Conservation (phyloP, 1,284 basidiomycete genomes). For the Rhodotorula mucilaginosa region DNA sequence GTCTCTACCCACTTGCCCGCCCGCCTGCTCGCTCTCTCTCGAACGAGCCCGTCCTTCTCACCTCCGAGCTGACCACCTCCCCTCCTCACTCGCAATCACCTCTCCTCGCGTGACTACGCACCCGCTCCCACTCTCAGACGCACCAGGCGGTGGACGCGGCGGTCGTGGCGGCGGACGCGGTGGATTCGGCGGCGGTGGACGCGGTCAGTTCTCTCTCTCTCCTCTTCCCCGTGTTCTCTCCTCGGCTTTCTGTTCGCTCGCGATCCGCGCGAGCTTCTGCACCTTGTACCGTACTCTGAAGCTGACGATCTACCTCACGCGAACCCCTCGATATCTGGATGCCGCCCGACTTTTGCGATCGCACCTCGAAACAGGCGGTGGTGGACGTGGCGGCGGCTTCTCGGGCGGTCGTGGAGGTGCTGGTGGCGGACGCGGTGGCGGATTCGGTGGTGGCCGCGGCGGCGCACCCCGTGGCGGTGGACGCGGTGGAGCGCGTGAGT, state of each 20-base stretch:
- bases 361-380: not conserved
- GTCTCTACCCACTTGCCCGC: not conserved
- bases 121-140: slow-evolving; percentile 1
- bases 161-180: slow-evolving; percentile 41
- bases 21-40: not conserved
- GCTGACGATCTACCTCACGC: too few relatives aligned
- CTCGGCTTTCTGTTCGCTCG: not conserved
- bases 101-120: not conserved
- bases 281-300: too few relatives aligned
- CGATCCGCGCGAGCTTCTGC: too few relatives aligned
- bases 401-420: not conserved
- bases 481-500: slow-evolving; percentile 1
- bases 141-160: slow-evolving; percentile 40
- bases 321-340: too few relatives aligned
- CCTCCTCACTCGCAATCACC: not conserved
- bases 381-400: not conserved
- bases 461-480: slow-evolving; percentile 2
- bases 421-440: slow-evolving; percentile 33
- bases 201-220: slow-evolving; percentile 4
- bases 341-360: too few relatives aligned
- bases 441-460: slow-evolving; percentile 46
- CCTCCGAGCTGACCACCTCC: not conserved
- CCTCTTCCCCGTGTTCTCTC: not conserved
- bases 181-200: slow-evolving; percentile 29
- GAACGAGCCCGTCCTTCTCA: not conserved